phyloP scores from a whole-genome alignment of 192 early-diverging fungal genomes.

The Lunasporangiospora selenospora region DNA sequence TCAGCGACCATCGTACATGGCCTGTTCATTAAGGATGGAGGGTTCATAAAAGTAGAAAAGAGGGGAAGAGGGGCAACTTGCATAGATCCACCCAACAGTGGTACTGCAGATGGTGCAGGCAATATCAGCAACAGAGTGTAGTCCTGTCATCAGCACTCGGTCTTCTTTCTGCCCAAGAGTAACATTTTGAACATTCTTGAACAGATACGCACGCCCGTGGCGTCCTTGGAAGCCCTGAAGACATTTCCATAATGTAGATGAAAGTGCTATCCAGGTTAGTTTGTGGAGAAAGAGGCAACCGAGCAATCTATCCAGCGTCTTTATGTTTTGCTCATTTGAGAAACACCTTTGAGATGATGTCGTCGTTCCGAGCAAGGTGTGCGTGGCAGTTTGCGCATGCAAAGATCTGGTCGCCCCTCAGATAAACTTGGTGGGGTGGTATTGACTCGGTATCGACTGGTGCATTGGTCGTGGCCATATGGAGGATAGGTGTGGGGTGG shows the following conservation, averaged over 20 bases:
- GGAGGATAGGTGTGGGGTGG: no score
- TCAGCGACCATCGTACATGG: no score
- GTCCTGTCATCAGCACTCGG: slow-evolving; percentile 60
- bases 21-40: no score
- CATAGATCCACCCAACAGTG: slow-evolving; percentile 66
- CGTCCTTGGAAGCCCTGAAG: slow-evolving; percentile 56
- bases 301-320: no score
- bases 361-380: slow-evolving; percentile 59
- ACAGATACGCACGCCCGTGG: slow-evolving; percentile 63
- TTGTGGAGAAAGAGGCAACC: no score
- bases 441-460: no score
- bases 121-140: slow-evolving; percentile 66
- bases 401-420: slow-evolving; percentile 54
- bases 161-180: slow-evolving; percentile 60
- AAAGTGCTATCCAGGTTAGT: slow-evolving; percentile 16
- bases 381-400: slow-evolving; percentile 62
- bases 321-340: no score
- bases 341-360: slow-evolving; percentile 66
- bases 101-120: slow-evolving; percentile 55
- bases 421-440: slow-evolving; percentile 53
- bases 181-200: slow-evolving; percentile 60
- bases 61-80: slow-evolving; percentile 7
- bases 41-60: neutral
- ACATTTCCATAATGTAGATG: neutral
- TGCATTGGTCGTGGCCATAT: no score